Evolutionary conservation across 805 yeast species (phyloP).

Genomic region (Metschnikowia kofuensis): DNA sequence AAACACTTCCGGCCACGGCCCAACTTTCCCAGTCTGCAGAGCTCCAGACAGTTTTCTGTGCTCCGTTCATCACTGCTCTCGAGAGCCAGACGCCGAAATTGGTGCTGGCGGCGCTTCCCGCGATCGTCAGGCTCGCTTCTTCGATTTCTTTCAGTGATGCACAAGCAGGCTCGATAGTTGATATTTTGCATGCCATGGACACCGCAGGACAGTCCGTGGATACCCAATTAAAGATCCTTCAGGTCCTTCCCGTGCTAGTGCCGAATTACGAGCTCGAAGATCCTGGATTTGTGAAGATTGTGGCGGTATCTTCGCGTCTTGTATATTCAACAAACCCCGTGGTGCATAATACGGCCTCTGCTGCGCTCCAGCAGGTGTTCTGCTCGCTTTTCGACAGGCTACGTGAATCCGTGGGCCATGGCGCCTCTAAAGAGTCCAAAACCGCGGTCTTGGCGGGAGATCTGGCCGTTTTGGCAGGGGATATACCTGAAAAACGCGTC

Average conservation of each 20-base stretch:
- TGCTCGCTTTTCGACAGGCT: conserved; percentile 65
- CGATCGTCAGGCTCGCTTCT: conserved; percentile 60
- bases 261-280: conserved; percentile 50
- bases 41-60: conserved; percentile 25
- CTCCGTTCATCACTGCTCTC: conserved; percentile 73
- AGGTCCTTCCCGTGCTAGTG: conserved; percentile 72
- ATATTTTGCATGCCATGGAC: conserved; percentile 45
- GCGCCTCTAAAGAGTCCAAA: background rate
- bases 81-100: conserved; percentile 72
- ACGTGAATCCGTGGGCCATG: conserved; percentile 28
- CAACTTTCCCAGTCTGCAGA: conserved; percentile 39
- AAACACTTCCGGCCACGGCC: conserved; percentile 4
- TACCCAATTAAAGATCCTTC: conserved; percentile 82
- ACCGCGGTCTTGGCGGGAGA: background rate
- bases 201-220: conserved; percentile 81
- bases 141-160: conserved; percentile 52
- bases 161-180: conserved; percentile 55
- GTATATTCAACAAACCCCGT: conserved; percentile 66
- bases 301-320: conserved; percentile 68
- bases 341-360: conserved; percentile 87
- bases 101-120: conserved; percentile 67
- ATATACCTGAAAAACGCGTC: background rate
- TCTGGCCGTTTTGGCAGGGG: background rate
- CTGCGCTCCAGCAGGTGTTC: conserved; percentile 84
- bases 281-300: conserved; percentile 49